Evolutionary conservation across 2,329 filamentous ascomycete genomes (phyloP), one percentile per base, ranked within the genome.

Genomic region (Trichoderma koningiopsis): DNA sequence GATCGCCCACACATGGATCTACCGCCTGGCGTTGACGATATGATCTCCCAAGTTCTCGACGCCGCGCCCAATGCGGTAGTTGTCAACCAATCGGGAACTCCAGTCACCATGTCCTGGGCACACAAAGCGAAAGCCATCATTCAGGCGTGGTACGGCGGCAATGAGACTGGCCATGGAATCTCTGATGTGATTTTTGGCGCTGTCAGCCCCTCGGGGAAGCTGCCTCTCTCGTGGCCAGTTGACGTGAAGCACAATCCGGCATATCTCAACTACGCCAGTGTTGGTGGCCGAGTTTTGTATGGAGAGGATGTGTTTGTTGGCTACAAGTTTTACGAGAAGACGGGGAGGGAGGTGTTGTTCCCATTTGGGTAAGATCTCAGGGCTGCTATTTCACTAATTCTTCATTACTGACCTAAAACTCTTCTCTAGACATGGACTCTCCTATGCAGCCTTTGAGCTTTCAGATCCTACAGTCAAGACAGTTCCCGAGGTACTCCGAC

Each of bases 231-330:
- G 1, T 63, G 60, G 60, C 60, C 60, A 1, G 24, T 63, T 11
- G 47, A 63, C 2, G 47, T 63, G 8, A 63, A 53, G 31, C 60
- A 63, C 5, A 63, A 63, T 3, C 60, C 60, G 8, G 60, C 60
- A 11, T 63, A 63, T 13, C 60, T 63, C 22, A 63, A 63, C 47
- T 63, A 63, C 7, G 60, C 60, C n/a, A 63, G 60, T 29, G 60
- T 63, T 22, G 60, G 60, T 2, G 60, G 60, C 0, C 60, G 60
- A 11, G 60, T 63, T 19, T 55, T 63, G 60, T 63, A 63, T 19
- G 60, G 60, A 37, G 60, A 63, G 31, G 60, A 63, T 37, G 31
- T 53, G 31, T 63, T 53, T 53, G 60, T 63, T 10, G 60, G 60
- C 31, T 63, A 63, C 47, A 63, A 40, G 31, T 63, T 63, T 11